These are phyloP conservation scores for Dryas integrifolia DNA, from an alignment of 331 rosid genomes.

Conservation along the genomic window DNA sequence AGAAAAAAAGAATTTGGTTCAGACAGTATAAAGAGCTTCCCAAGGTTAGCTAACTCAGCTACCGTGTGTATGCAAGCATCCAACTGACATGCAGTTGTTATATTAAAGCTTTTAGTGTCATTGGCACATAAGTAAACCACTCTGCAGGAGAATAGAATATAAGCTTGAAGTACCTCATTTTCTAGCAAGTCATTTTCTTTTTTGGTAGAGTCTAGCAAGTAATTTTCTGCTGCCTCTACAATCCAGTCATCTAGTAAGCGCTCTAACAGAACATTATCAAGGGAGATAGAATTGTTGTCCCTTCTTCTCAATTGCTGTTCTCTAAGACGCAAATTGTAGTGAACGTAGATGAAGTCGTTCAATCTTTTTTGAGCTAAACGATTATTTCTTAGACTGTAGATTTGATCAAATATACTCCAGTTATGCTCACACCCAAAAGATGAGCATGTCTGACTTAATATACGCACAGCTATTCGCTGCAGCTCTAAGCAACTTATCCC, in stretches of 20 bases:
- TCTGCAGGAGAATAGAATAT: neutral
- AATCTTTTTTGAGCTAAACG: conserved; percentile 66
- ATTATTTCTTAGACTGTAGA: conserved; percentile 53
- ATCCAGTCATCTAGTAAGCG: conserved; percentile 74
- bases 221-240: conserved; percentile 48
- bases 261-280: conserved; percentile 48
- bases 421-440: conserved; percentile 73
- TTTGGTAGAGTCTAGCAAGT: conserved; percentile 23
- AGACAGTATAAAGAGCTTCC: neutral
- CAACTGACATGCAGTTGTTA: neutral
- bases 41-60: neutral
- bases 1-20: neutral
- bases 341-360: conserved; percentile 66
- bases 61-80: neutral
- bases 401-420: conserved; percentile 72
- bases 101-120: neutral
- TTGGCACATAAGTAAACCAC: neutral
- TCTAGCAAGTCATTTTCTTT: conserved; percentile 35
- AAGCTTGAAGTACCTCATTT: conserved; percentile 56
- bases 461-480: conserved; percentile 81
- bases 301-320: conserved; percentile 74
- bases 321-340: conserved; percentile 84
- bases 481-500: conserved; percentile 95
- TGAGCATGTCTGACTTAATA: conserved; percentile 89
- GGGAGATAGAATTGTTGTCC: conserved; percentile 46